phyloP scores from a whole-genome alignment of 176 grass and related monocot species.

The Typha latifolia region DNA sequence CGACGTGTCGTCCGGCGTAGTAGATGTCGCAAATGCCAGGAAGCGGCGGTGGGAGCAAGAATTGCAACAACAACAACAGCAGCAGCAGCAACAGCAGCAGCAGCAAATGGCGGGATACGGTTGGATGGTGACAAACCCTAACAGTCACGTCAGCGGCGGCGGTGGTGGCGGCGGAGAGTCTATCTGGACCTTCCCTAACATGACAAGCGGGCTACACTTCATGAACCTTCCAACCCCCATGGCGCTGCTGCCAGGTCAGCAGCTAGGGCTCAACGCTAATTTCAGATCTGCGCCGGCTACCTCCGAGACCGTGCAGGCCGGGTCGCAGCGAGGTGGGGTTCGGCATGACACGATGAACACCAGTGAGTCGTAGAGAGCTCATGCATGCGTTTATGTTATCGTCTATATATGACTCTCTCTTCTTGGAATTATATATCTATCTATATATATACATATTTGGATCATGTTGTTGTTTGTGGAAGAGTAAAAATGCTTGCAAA shows the following conservation, averaged over 20 bases:
- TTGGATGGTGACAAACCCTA: slow-evolving; percentile 93
- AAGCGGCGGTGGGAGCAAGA: slow-evolving; percentile 82
- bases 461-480: no score
- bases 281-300: neutral
- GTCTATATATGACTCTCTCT: no score
- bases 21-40: slow-evolving; percentile 42
- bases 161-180: slow-evolving; percentile 44
- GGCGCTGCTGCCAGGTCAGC: slow-evolving; percentile 2
- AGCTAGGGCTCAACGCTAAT: neutral
- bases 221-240: slow-evolving; percentile 10
- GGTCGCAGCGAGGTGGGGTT: neutral
- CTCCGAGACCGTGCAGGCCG: neutral
- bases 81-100: slow-evolving; percentile 40
- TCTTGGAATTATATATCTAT: no score
- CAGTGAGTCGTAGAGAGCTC: neutral
- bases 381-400: neutral
- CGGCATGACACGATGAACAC: neutral
- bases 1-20: slow-evolving; percentile 39
- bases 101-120: slow-evolving; percentile 84
- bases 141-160: slow-evolving; percentile 34
- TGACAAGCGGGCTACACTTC: slow-evolving; percentile 86
- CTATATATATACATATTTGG: no score
- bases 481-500: no score
- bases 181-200: slow-evolving; percentile 80
- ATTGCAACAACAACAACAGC: slow-evolving; percentile 41